These are phyloP conservation scores for Colletotrichum endophyticum DNA, from an alignment of 2,329 filamentous ascomycete genomes.

Conservation along the genomic window DNA sequence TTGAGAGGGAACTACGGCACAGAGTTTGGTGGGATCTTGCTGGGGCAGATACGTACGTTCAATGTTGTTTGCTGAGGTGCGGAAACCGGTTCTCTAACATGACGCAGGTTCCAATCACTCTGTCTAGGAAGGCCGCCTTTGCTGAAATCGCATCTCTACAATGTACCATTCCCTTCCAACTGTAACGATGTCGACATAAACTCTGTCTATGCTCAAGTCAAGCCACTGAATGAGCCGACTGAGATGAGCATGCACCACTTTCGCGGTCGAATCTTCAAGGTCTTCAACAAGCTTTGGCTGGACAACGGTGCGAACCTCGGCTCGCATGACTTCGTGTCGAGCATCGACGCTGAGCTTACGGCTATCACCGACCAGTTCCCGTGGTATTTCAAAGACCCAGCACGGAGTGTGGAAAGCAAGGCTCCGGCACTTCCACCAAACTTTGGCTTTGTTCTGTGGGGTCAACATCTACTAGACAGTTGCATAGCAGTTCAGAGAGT, in stretches of 20 bases:
- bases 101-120: background rate
- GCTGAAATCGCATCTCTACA: background rate
- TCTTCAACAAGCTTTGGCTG: slow-evolving; percentile 12
- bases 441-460: slow-evolving; percentile 17
- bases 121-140: background rate
- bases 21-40: background rate
- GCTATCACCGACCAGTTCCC: background rate
- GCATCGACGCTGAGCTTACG: background rate
- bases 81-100: background rate
- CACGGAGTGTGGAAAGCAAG: background rate
- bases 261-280: slow-evolving; percentile 16
- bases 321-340: background rate
- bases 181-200: slow-evolving; percentile 15
- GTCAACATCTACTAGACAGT: slow-evolving; percentile 22
- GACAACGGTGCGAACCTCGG: background rate
- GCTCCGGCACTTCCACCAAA: background rate
- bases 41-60: background rate
- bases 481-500: slow-evolving; percentile 24
- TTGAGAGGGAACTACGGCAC: background rate
- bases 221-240: slow-evolving; percentile 17
- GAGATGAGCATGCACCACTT: slow-evolving; percentile 23
- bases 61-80: too few relatives aligned
- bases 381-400: background rate
- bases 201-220: background rate
- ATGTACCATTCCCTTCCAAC: background rate